phyloP scores from a whole-genome alignment of 1,139 yeast species.

The Debaryomycetaceae sp. region DNA sequence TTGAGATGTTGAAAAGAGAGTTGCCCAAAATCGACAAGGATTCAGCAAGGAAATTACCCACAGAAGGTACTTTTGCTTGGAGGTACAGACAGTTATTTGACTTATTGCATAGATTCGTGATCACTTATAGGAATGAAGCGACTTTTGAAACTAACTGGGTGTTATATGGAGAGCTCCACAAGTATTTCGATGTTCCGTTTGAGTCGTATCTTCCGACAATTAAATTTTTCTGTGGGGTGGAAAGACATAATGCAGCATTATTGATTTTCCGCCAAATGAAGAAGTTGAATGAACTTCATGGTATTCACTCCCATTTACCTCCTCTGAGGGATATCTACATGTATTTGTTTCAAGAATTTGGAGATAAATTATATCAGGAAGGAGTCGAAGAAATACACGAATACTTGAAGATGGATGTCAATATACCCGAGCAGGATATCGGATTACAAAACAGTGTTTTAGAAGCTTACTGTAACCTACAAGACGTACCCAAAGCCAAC shows the following conservation, averaged over 20 bases:
- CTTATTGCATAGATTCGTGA: slow-evolving; percentile 44
- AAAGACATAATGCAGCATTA: slow-evolving; percentile 63
- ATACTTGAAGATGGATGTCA: slow-evolving; percentile 61
- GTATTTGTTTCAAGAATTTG: slow-evolving; percentile 60
- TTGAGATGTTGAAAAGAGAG: slow-evolving; percentile 58
- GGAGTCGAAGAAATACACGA: slow-evolving; percentile 70
- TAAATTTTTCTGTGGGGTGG: slow-evolving; percentile 53
- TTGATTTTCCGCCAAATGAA: slow-evolving; percentile 63
- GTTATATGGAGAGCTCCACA: slow-evolving; percentile 57
- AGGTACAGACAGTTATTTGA: slow-evolving; percentile 34
- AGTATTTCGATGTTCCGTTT: slow-evolving; percentile 57
- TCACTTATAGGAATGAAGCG: slow-evolving; percentile 37
- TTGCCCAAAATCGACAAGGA: slow-evolving; percentile 45
- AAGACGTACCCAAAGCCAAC: slow-evolving; percentile 56
- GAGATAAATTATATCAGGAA: slow-evolving; percentile 56
- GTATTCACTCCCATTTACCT: slow-evolving; percentile 38
- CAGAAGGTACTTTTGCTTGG: slow-evolving; percentile 21
- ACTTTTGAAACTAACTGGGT: slow-evolving; percentile 57
- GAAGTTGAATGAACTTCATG: slow-evolving; percentile 53
- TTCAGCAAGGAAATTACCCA: slow-evolving; percentile 25
- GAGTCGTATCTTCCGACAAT: slow-evolving; percentile 61
- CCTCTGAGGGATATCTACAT: slow-evolving; percentile 70
- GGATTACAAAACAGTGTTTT: slow-evolving; percentile 59
- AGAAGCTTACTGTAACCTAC: slow-evolving; percentile 63
- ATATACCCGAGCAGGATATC: slow-evolving; percentile 53